phyloP scores from a whole-genome alignment of 345 rosid genomes.

The Eucalyptus paniculata region DNA sequence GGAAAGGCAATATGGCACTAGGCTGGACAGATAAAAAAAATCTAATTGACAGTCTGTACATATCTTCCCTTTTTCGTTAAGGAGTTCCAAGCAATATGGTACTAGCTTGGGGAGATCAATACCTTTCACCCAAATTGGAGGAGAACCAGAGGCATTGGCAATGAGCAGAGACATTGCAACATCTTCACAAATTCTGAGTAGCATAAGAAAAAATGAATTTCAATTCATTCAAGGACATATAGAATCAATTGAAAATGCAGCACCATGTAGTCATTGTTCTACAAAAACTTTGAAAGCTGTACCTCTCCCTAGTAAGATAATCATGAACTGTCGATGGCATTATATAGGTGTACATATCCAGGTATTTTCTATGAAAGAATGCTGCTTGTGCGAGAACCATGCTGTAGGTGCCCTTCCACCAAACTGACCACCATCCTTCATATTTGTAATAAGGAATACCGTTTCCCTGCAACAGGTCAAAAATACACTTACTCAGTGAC shows the following conservation, averaged over 20 bases:
- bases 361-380: background rate
- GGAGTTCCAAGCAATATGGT: background rate
- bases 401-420: constrained; percentile 6
- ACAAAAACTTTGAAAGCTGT: background rate
- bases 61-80: background rate
- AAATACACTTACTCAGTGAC: background rate
- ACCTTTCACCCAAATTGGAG: constrained; percentile 25
- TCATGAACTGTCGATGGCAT: constrained; percentile 1
- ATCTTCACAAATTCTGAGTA: constrained; percentile 14
- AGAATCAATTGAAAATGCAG: background rate
- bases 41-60: background rate
- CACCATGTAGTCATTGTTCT: background rate
- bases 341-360: background rate
- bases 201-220: background rate
- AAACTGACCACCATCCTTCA: constrained; percentile 12
- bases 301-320: constrained; percentile 5
- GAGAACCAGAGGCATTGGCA: constrained; percentile 15
- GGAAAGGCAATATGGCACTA: background rate
- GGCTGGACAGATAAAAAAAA: background rate
- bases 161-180: constrained; percentile 20
- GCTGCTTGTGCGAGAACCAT: constrained; percentile 5
- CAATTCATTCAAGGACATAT: background rate
- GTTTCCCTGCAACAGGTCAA: background rate
- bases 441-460: background rate
- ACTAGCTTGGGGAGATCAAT: background rate